Conservation (phyloP, 768 basidiomycete genomes). For the Tricholoma terreum region DNA sequence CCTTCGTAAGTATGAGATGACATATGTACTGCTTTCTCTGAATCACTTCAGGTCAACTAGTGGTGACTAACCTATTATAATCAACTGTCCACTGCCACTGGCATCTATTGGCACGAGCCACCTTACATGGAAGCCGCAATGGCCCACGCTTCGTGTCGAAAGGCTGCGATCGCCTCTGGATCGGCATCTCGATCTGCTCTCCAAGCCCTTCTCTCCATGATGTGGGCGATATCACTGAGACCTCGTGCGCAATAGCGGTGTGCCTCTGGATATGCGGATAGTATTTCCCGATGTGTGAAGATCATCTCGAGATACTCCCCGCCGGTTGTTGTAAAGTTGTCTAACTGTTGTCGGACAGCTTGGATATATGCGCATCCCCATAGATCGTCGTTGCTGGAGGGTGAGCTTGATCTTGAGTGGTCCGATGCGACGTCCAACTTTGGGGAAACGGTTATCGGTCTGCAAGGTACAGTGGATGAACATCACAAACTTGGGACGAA, state of each 20-base stretch:
- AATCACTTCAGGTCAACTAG: background rate
- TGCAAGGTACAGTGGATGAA: background rate
- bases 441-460: background rate
- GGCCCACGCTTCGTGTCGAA: constrained; percentile 67
- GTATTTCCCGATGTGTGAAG: constrained; percentile 73
- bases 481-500: constrained; percentile 37
- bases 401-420: constrained; percentile 43
- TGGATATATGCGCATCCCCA: constrained; percentile 65
- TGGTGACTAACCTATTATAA: background rate
- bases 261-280: constrained; percentile 56
- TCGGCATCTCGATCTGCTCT: constrained; percentile 70
- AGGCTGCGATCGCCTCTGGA: constrained; percentile 62
- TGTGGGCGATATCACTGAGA: constrained; percentile 62
- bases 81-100: background rate
- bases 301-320: constrained; percentile 78
- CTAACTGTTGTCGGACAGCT: constrained; percentile 55
- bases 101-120: background rate
- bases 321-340: constrained; percentile 54
- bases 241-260: constrained; percentile 63
- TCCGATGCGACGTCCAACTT: constrained; percentile 45
- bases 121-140: constrained; percentile 42
- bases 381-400: constrained; percentile 29
- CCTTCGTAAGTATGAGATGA: background rate
- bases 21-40: background rate
- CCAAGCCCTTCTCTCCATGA: constrained; percentile 64